Base-by-base conservation (phyloP, 139 green algal genomes). In the Diplosphaera chodatii region DNA sequence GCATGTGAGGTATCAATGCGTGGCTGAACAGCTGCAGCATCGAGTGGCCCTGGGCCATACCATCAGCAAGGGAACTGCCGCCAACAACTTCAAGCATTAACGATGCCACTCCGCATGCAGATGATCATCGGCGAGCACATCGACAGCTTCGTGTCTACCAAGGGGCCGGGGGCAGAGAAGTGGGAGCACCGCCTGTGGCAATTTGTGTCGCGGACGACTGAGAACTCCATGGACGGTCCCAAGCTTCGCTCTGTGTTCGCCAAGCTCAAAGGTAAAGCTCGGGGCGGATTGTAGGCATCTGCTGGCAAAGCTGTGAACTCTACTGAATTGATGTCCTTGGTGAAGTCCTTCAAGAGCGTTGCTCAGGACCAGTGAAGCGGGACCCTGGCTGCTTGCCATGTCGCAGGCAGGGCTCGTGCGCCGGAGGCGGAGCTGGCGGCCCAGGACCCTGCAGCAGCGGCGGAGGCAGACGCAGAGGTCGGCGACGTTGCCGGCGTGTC, bases 151-250 rank as follows among this genome's bases (percentile, higher is more conserved):
- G 40, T 63, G 16, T 22, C 15, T 21, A 64, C 23, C 27, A 59
- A 75, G 23, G 40, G 55, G 31, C 13, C 62, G 20, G n/a, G 48
- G 6, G 22, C 37, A 2, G 56, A 69, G n/a, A 34, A 69, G 55
- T 78, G 73, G 73, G 34, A 70, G 27, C 29, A 66, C 27, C 27
- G 73, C 67, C 65, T 79, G 31, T 80, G 55, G 80, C 59, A 70
- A 30, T 85, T 76, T 70, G 40, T 73, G 1, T 70, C 71, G 33
- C 23, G 28, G 21, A 63, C 70, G 40, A 76, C 80, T 59, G 80
- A 86, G 75, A 81, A 86, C 72, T 71, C 69, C 22, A 63, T 82
- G 68, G 70, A 64, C 29, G 80, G 77, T 2, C 70, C 78, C 33
- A 66, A 81, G 72, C 75, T 86, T 55, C 48, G 66, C 28, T 21